Percentiles rank a stretch among this genome's conserved stretches.
Evolutionary conservation across 306 rosid species (phyloP).

Genomic region (Ziziphus jujuba): DNA sequence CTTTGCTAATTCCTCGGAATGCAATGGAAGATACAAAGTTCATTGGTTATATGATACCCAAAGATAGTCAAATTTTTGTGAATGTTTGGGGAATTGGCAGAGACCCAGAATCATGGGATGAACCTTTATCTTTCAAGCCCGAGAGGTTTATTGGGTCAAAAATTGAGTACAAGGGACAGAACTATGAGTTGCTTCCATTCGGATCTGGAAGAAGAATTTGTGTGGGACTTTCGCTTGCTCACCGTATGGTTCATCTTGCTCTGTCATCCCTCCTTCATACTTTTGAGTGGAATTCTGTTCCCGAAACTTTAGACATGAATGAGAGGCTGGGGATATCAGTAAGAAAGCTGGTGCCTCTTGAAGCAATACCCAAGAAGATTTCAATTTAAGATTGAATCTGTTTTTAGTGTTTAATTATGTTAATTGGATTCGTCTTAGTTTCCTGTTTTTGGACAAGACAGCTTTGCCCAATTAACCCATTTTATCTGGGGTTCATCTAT

Average conservation of each 20-base stretch:
- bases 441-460: too few species aligned
- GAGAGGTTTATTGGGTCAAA: conserved; percentile 35
- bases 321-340: conserved; percentile 35
- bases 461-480: too few species aligned
- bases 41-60: conserved; percentile 43
- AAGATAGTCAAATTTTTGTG: conserved; percentile 48
- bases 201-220: conserved; percentile 58
- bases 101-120: conserved; percentile 52
- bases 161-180: conserved; percentile 41
- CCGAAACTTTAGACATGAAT: conserved; percentile 33
- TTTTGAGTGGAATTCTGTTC: conserved; percentile 50
- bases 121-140: conserved; percentile 36
- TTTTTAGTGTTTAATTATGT: too few species aligned
- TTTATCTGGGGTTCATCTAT: too few species aligned
- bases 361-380: conserved; percentile 32
- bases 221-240: conserved; percentile 49
- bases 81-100: conserved; percentile 61
- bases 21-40: conserved; percentile 38
- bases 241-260: conserved; percentile 40
- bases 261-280: conserved; percentile 48
- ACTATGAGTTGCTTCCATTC: conserved; percentile 46
- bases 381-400: too few species aligned
- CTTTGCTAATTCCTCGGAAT: conserved; percentile 44
- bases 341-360: conserved; percentile 43
- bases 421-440: too few species aligned